Percentiles rank a stretch among this genome's conserved stretches.
Conservation (phyloP, 2,329 filamentous ascomycete species). For the Colletotrichum incanum region DNA sequence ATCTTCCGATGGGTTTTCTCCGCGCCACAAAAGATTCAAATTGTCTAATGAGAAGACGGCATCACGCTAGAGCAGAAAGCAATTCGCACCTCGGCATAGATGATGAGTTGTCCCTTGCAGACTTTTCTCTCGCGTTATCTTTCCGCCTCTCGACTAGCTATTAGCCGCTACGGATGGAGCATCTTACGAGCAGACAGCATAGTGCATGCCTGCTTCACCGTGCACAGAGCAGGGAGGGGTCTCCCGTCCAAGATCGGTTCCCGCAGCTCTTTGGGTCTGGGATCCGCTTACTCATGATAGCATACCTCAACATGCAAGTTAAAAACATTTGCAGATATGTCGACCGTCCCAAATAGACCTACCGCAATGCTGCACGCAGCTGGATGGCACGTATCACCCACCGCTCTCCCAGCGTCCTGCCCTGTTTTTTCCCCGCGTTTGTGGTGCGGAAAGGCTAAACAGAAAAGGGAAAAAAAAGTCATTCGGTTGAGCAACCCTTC, state of each 20-base stretch:
- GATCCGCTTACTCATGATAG: background rate
- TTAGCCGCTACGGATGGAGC: background rate
- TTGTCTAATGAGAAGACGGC: background rate
- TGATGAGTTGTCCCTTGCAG: background rate
- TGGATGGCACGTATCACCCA: background rate
- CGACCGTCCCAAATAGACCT: background rate
- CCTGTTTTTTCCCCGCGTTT: background rate
- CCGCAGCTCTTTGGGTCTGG: background rate
- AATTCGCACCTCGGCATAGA: background rate
- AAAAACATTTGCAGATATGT: background rate
- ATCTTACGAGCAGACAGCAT: background rate
- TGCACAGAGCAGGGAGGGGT: background rate
- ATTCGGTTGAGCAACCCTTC: background rate
- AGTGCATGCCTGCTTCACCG: background rate
- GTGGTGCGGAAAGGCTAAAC: no score
- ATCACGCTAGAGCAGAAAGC: background rate
- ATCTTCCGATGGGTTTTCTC: slow-evolving; percentile 8
- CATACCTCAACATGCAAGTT: no score
- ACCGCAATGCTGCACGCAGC: background rate
- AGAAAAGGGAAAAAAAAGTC: background rate
- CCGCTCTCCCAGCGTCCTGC: background rate
- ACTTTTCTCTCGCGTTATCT: background rate
- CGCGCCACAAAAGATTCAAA: background rate
- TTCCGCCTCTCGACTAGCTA: background rate
- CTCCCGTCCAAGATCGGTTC: background rate